Evolutionary conservation across 805 yeast genomes (phyloP), one percentile per base, ranked within the genome.

Genomic region (Starmera caribaea): DNA sequence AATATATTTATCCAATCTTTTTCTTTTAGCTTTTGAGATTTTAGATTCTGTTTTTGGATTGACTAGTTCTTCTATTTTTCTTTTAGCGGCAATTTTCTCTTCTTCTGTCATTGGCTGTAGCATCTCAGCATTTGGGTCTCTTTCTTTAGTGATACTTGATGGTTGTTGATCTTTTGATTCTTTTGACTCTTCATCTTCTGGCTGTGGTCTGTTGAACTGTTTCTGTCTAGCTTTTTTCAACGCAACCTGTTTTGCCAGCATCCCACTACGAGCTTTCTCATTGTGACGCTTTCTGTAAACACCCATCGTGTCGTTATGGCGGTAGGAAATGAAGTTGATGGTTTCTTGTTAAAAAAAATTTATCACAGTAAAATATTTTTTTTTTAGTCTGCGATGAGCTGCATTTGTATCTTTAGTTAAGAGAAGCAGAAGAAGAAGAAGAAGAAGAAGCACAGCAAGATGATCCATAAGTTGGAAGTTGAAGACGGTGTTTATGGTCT

Each of bases 1-100:
- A 31, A 90, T 87, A 59, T 87, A 90, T 59, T 90, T 90, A 45
- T 90, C 97, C 34, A 90, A 63, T 42, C 97, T 65, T 63, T 83
- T 76, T 73, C 68, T 69, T 65, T 90, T 82, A 37, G 81, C 72
- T 37, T 76, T 66, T 1, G 89, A 77, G 30, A 84, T 59, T 53
- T 87, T 87, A 12, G 79, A 54, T 43, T 85, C 90, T 40, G 73
- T 66, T 40, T 70, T 71, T 34, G 85, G 80, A 24, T 69, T 59
- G 41, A 82, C 65, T 8, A 78, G 59, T 24, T 75, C 71, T 43
- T 79, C 75, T 36, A 89, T 54, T 45, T 73, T 74, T 38, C 90
- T 62, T 55, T 84, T 85, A 45, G 83, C 71, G 34, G 71, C 73
- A 27, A 61, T 70, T 48, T 73, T 76, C 49, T 86, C 95, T 34